These are phyloP conservation scores for Decorospora gaudefroyi DNA, from an alignment of 2,329 filamentous ascomycete species.

Conservation along the genomic window DNA sequence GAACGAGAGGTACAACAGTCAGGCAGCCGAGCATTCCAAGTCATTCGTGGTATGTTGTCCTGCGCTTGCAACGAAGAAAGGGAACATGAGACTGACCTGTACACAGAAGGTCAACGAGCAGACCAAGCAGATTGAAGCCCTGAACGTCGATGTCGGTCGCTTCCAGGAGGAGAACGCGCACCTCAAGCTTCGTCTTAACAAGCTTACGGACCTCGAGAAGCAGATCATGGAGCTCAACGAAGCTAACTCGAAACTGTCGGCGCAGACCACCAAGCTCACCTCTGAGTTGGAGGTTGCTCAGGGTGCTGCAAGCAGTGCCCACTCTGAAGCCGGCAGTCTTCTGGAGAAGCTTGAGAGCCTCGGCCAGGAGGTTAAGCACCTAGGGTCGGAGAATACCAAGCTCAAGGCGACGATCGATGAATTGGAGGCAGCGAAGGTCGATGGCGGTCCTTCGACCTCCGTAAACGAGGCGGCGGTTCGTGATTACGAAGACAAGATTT, in stretches of 20 bases:
- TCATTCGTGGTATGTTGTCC: conserved; percentile 23
- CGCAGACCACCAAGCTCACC: conserved; percentile 14
- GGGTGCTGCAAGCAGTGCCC: conserved; percentile 4
- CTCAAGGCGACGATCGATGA: conserved; percentile 9
- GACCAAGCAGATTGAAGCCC: conserved; percentile 21
- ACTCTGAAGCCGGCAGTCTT: conserved; percentile 8
- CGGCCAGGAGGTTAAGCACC: conserved; percentile 15
- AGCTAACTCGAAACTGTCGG: conserved; percentile 10
- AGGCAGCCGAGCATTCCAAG: conserved; percentile 28
- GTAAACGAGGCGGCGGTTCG: conserved; percentile 2
- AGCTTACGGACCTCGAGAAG: conserved; percentile 23
- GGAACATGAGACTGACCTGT: neutral
- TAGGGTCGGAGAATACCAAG: conserved; percentile 16
- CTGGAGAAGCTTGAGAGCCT: conserved; percentile 16
- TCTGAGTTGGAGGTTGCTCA: conserved; percentile 15
- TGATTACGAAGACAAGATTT: conserved; percentile 18
- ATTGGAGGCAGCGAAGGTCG: conserved; percentile 6
- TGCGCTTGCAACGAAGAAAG: neutral
- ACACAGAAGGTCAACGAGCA: conserved; percentile 22
- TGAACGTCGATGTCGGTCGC: conserved; percentile 16
- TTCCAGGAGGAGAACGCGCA: conserved; percentile 23
- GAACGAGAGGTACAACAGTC: conserved; percentile 28
- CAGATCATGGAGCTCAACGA: conserved; percentile 7
- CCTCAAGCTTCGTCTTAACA: conserved; percentile 16
- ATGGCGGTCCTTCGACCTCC: neutral